phyloP scores from a whole-genome alignment of 2,329 filamentous ascomycete genomes.

The Talaromyces pinophilus region DNA sequence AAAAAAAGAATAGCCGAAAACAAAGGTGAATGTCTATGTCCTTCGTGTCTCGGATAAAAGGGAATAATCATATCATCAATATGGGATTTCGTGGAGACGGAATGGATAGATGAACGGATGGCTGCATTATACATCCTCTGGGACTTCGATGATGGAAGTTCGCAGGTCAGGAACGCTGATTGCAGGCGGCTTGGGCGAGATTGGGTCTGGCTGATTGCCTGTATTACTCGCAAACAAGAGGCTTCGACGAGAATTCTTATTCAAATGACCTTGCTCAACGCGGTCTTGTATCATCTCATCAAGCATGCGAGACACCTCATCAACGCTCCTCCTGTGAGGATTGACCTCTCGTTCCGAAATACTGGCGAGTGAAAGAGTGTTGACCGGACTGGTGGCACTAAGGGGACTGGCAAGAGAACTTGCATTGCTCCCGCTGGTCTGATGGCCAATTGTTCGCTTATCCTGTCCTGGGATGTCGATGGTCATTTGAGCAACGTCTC shows the following conservation, averaged over 20 bases:
- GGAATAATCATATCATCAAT: background rate
- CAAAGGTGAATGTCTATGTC: background rate
- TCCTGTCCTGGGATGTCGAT: slow-evolving; percentile 39
- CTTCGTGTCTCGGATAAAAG: background rate
- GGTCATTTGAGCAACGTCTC: slow-evolving; percentile 72
- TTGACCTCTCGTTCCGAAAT: slow-evolving; percentile 44
- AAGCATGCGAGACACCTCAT: slow-evolving; percentile 89
- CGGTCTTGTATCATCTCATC: slow-evolving; percentile 96
- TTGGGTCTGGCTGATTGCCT: slow-evolving; percentile 32
- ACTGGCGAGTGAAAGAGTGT: slow-evolving; percentile 37
- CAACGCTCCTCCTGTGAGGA: slow-evolving; percentile 68
- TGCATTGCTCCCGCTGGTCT: slow-evolving; percentile 35
- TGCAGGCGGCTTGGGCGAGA: slow-evolving; percentile 13
- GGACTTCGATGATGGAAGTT: slow-evolving; percentile 14
- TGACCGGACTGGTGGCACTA: slow-evolving; percentile 30
- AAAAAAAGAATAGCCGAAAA: background rate
- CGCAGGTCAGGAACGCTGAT: slow-evolving; percentile 4
- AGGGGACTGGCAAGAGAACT: slow-evolving; percentile 31
- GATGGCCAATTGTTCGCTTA: slow-evolving; percentile 34
- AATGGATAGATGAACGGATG: background rate
- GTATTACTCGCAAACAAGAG: slow-evolving; percentile 58
- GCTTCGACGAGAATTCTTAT: slow-evolving; percentile 67
- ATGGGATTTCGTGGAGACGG: background rate
- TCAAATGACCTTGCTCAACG: slow-evolving; percentile 72
- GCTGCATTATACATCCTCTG: slow-evolving; percentile 8